A percentile compares a stretch with the other conserved stretches of the same genome.
These are phyloP conservation scores for Mycena galericulata DNA, from an alignment of 768 basidiomycete genomes.

Conservation along the genomic window DNA sequence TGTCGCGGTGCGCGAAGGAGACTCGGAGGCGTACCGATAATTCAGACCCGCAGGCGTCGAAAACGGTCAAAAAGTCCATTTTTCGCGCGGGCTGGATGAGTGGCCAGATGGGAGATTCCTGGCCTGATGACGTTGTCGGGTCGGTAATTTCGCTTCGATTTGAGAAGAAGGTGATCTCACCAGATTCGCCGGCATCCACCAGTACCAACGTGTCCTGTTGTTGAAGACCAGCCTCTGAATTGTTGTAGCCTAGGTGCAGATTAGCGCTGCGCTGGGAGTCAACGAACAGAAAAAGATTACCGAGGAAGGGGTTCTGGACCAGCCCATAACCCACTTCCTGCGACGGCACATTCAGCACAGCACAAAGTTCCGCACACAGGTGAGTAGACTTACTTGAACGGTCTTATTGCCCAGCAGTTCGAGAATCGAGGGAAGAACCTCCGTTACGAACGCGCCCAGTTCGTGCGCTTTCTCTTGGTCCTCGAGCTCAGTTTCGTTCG, in stretches of 20 bases:
- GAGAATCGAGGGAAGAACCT: too few species aligned
- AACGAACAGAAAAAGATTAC: slow-evolving; percentile 7
- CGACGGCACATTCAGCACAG: too few species aligned
- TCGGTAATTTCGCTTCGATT: too few species aligned
- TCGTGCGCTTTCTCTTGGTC: neutral
- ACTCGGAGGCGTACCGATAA: slow-evolving; percentile 11
- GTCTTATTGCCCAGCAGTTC: slow-evolving; percentile 9
- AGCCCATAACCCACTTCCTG: too few species aligned
- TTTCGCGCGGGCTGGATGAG: slow-evolving; percentile 17
- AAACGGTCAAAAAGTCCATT: slow-evolving; percentile 20
- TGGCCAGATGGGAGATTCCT: slow-evolving; percentile 20
- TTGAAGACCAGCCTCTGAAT: too few species aligned
- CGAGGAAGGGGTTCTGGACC: too few species aligned
- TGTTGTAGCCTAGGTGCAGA: slow-evolving; percentile 6
- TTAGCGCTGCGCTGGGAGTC: slow-evolving; percentile 1
- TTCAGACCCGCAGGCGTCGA: too few species aligned
- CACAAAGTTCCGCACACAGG: neutral
- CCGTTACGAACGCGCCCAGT: slow-evolving; percentile 7
- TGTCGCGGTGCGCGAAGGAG: neutral
- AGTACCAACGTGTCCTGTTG: too few species aligned
- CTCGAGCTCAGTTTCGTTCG: slow-evolving; percentile 15
- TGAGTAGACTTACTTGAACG: slow-evolving; percentile 13
- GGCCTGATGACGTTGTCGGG: slow-evolving; percentile 11
- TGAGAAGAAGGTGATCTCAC: too few species aligned
- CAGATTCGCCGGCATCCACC: too few species aligned